Evolutionary conservation across 2,329 filamentous ascomycete genomes (phyloP), one percentile per base, ranked within the genome.

Genomic region (Monilinia fructicola): DNA sequence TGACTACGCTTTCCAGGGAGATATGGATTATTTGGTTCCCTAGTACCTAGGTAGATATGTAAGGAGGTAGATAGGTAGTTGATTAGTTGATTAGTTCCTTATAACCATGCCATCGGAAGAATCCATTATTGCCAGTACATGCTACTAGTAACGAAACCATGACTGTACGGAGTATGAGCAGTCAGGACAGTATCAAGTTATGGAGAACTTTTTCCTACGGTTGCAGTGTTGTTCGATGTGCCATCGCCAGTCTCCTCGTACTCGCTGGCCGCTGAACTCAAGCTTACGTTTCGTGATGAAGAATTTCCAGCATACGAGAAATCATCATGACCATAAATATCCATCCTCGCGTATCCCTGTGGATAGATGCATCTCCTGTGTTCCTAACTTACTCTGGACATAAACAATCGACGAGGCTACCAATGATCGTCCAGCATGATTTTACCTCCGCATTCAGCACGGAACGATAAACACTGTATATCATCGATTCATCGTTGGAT

Each of bases 351-450:
- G 18, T 46, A 54, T 54, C 35, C 60, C 54, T 50, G 62, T 18
- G 18, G 28, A n/a, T 12, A 16, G n/a, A n/a, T 53, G 48, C 46
- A 62, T 61, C 52, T 44, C 14, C 21, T 14, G 21, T 40, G 18
- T 7, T 14, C 10, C 7, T 38, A 61, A 52, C 59, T 26, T 16
- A 52, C n/a, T 6, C 42, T 62, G 42, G n/a, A 65, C 42, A 58
- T 65, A 65, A 65, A 42, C 54, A 52, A 59, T 58, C 63, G 11
- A 65, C 31, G 54, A 65, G 63, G 63, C 63, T 65, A 59, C 54
- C 63, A 65, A 59, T 59, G 6, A 28, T 26, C 35, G 26, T 35
- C 42, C n/a, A 38, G 3, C 2, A 40, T 1, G 12, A 16, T 1
- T 26, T 16, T 42, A 5, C n/a, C 16, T 50, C 53, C 44, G 46